A percentile compares a stretch with the other conserved stretches of the same genome.
Conservation (phyloP, 2,329 filamentous ascomycete genomes). For the Botryosphaeria dothidea region DNA sequence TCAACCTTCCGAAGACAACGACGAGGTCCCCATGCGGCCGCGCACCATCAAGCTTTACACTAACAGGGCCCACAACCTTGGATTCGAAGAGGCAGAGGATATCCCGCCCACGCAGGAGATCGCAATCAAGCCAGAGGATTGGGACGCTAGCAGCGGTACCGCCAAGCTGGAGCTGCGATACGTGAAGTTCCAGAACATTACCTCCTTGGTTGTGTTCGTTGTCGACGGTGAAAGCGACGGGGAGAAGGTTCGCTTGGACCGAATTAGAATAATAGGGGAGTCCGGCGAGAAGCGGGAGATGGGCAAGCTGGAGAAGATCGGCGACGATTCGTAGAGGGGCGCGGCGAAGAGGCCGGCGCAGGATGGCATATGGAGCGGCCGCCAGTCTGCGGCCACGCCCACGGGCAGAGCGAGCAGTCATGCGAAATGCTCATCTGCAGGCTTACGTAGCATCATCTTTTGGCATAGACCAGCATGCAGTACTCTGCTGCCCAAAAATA, state of each 20-base stretch:
- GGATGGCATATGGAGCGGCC: background rate
- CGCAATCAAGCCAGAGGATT: conserved; percentile 72
- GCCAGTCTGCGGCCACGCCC: background rate
- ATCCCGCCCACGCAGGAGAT: conserved; percentile 78
- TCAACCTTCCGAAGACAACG: conserved; percentile 59
- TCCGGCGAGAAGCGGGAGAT: conserved; percentile 87
- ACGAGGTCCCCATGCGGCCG: conserved; percentile 78
- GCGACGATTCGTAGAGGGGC: conserved; percentile 56
- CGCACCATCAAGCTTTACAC: conserved; percentile 81
- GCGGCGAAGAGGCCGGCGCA: background rate
- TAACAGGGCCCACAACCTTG: conserved; percentile 86
- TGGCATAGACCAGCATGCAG: conserved; percentile 17
- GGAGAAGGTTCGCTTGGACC: conserved; percentile 83
- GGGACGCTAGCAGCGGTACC: conserved; percentile 59
- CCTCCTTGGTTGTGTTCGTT: conserved; percentile 83
- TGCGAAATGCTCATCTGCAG: conserved; percentile 17
- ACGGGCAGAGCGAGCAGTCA: conserved; percentile 9
- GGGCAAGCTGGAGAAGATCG: conserved; percentile 95
- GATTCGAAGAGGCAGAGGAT: conserved; percentile 93
- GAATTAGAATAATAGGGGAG: conserved; percentile 81
- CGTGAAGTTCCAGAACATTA: conserved; percentile 96
- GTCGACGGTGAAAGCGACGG: conserved; percentile 77
- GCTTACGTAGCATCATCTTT: conserved; percentile 11
- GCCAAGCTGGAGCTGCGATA: conserved; percentile 69
- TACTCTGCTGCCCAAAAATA: conserved; percentile 8